A percentile compares a stretch with the other conserved stretches of the same genome.
phyloP scores from a whole-genome alignment of 768 basidiomycete genomes.

The Candolleomyces efflorescens region DNA sequence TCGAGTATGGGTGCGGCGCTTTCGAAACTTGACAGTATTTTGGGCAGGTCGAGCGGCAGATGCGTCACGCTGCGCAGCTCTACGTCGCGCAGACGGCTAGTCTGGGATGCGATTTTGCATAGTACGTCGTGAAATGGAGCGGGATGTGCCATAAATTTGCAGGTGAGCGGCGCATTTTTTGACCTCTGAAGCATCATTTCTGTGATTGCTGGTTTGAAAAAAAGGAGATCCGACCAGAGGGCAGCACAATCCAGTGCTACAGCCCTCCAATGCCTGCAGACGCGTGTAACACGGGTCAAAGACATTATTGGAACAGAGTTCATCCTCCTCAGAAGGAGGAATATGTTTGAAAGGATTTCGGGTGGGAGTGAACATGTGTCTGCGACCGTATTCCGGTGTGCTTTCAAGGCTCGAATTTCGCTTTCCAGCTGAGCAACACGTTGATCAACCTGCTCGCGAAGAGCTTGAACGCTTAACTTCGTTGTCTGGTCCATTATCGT shows the following conservation, averaged over 20 bases:
- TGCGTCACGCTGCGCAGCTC: background rate
- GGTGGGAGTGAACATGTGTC: background rate
- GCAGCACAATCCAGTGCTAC: background rate
- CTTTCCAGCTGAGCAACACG: background rate
- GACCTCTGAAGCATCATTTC: background rate
- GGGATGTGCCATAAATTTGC: background rate
- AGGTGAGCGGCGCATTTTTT: background rate
- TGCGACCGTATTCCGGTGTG: background rate
- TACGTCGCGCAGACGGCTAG: background rate
- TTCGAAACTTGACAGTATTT: too few species aligned
- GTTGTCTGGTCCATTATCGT: background rate
- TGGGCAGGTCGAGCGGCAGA: too few species aligned
- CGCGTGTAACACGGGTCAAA: background rate
- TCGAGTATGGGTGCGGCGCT: too few species aligned
- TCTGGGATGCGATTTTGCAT: background rate
- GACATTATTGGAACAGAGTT: too few species aligned
- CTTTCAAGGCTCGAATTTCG: background rate
- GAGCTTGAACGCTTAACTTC: background rate
- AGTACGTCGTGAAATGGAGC: background rate
- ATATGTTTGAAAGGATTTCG: background rate
- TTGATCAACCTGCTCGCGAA: background rate
- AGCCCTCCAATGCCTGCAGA: background rate
- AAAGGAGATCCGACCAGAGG: background rate
- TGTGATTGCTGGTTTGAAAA: background rate
- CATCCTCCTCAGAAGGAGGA: background rate